Evolutionary conservation across 345 rosid genomes (phyloP).

Genomic region (Moricandia moricandioides): DNA sequence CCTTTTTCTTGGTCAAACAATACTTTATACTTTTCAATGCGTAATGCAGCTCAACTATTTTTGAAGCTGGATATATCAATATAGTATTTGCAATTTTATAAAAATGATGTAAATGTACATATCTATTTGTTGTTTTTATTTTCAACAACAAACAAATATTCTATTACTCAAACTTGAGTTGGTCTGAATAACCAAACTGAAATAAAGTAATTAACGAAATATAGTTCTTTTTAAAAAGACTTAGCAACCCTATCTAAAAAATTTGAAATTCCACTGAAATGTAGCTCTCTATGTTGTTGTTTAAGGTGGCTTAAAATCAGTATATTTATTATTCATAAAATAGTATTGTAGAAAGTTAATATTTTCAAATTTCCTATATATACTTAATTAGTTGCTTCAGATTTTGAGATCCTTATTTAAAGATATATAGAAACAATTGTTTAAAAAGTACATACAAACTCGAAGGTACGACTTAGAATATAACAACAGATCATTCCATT

Average conservation of each 20-base stretch:
- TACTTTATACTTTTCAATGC: neutral
- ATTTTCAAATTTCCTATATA: neutral
- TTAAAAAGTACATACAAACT: neutral
- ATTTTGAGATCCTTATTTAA: neutral
- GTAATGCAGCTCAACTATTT: neutral
- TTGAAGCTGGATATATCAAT: neutral
- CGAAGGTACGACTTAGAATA: neutral
- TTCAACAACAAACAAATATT: no score
- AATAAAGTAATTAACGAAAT: no score
- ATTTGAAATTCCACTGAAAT: no score
- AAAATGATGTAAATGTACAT: neutral
- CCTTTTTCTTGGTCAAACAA: no score
- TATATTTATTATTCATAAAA: neutral
- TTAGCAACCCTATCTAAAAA: no score
- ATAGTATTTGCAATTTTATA: neutral
- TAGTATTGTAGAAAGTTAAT: neutral
- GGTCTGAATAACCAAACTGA: no score
- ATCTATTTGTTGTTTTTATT: no score
- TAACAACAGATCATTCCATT: neutral
- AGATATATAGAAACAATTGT: neutral
- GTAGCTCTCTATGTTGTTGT: neutral
- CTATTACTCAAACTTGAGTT: no score
- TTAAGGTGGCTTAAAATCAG: neutral
- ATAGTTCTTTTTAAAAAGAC: no score
- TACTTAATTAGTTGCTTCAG: neutral